Conservation (phyloP, 495 filamentous ascomycete genomes). For the Daldinia concentrica region DNA sequence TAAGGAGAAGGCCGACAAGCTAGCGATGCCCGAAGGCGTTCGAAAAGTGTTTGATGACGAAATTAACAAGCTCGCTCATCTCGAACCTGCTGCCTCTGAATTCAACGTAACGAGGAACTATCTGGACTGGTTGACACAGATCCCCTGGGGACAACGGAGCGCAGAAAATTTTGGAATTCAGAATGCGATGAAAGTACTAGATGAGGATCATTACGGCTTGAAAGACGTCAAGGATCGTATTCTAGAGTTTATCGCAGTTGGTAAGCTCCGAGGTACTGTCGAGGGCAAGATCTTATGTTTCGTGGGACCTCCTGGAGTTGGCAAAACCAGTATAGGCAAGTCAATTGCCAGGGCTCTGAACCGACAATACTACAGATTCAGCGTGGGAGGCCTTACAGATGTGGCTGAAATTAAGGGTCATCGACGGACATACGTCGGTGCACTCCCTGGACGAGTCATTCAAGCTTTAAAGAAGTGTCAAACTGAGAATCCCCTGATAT, state of each 20-base stretch:
- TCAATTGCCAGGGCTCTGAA: conserved; percentile 95
- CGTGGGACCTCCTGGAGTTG: conserved; percentile 93
- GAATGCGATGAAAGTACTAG: conserved; percentile 87
- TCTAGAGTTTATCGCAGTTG: conserved; percentile 97
- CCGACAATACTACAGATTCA: conserved; percentile 96
- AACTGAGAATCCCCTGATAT: conserved; percentile 94
- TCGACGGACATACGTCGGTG: conserved; percentile 94
- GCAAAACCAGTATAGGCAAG: conserved; percentile 99
- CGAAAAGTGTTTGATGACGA: conserved; percentile 99
- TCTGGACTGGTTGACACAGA: conserved; percentile 97
- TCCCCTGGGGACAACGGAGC: conserved; percentile 96
- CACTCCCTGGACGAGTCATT: conserved; percentile 94
- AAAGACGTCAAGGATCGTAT: conserved; percentile 99
- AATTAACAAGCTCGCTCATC: conserved; percentile 92
- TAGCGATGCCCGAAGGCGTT: conserved; percentile 96
- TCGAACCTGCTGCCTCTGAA: conserved; percentile 94
- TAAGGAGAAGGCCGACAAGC: conserved; percentile 90
- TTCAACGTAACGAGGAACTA: conserved; percentile 99
- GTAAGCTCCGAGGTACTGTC: conserved; percentile 94
- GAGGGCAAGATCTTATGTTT: conserved; percentile 99
- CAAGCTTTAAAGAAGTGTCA: conserved; percentile 99
- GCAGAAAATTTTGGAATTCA: conserved; percentile 96
- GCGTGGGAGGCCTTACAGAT: conserved; percentile 94
- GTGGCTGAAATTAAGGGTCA: conserved; percentile 99
- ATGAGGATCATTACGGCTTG: conserved; percentile 96